A percentile compares a stretch with the other conserved stretches of the same genome.
Evolutionary conservation across 805 yeast genomes (phyloP).

Genomic region (Cyberlindnera galapagoensis): DNA sequence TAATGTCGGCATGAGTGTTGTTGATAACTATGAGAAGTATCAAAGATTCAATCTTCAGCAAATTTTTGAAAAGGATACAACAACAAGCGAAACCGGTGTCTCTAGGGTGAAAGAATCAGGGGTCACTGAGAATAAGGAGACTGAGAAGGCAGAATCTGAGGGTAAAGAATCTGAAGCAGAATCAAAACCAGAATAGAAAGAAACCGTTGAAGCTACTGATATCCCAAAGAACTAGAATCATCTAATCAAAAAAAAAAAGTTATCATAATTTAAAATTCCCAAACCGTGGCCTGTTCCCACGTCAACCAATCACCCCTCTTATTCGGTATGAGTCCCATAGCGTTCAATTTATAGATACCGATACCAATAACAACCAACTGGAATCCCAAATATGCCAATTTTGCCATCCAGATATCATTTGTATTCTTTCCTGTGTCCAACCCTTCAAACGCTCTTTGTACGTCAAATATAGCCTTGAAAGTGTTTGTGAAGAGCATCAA

Average conservation of each 20-base stretch:
- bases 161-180: not conserved
- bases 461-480: constrained; percentile 57
- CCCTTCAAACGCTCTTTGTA: constrained; percentile 47
- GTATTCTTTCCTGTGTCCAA: constrained; percentile 34
- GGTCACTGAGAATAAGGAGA: constrained; percentile 1
- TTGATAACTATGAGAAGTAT: constrained; percentile 52
- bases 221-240: not conserved
- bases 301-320: constrained; percentile 86
- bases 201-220: not conserved
- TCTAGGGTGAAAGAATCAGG: constrained; percentile 13
- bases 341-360: constrained; percentile 79
- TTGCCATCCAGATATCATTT: constrained; percentile 23
- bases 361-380: constrained; percentile 55
- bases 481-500: constrained; percentile 77
- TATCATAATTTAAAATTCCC: constrained; percentile 1
- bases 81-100: constrained; percentile 7
- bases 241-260: not conserved
- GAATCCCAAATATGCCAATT: constrained; percentile 33
- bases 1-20: constrained; percentile 83
- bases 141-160: constrained; percentile 1
- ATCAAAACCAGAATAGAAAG: not conserved
- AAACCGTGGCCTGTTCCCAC: constrained; percentile 52
- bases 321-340: constrained; percentile 89
- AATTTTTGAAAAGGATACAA: constrained; percentile 44
- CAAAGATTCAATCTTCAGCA: constrained; percentile 78